Base-by-base conservation (phyloP, 2,329 filamentous ascomycete species). In the Apiospora aurea region DNA sequence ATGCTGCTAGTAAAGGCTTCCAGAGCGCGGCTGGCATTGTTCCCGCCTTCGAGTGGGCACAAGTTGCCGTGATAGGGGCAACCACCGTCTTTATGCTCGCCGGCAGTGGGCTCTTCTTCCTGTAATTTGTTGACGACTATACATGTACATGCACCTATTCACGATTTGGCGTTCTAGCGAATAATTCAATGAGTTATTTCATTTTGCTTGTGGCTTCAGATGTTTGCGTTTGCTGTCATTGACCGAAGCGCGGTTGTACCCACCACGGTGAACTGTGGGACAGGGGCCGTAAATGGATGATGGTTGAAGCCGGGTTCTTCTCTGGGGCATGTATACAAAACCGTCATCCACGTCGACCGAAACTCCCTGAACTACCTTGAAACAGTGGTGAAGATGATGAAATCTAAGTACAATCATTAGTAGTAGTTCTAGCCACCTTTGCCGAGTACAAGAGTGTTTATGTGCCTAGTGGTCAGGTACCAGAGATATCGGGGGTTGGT, bases 1-100 rank as follows among this genome's bases (percentile, higher is more conserved):
- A 78, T 72, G 77, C 74, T 26, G 84, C 84, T 1, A 79, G 78
- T 18, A 64, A 76, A 4, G 84, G 84, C 2, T 85, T 85, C 71
- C 74, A 75, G 16, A 78, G 72, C 38, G 75, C 73, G 2, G 75
- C 74, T 14, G 70, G 71, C 10, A 51, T 74, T 21, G 70, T 75
- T 8, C 71, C 75, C 5, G 73, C 75, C 7, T 70, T 77, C 21
- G 77, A 77, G 18, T 73, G 76, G 71, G 75, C 77, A 10, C 74
- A 76, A 24, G 61, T 79, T 18, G 69, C 70, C 44, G 74, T 80
- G 8, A 74, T 82, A 73, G 80, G 77, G 11, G 72, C 77, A 7
- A 78, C 77, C 16, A 79, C 82, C 76, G 67, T 76, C 43, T 73
- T 82, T 67, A 76, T 78, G 73, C 76, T 80, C 75, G 70, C 81